Percentiles rank a stretch among this genome's conserved stretches.
These are phyloP conservation scores for Alternaria arborescens DNA, from an alignment of 2,329 filamentous ascomycete genomes.

Conservation along the genomic window DNA sequence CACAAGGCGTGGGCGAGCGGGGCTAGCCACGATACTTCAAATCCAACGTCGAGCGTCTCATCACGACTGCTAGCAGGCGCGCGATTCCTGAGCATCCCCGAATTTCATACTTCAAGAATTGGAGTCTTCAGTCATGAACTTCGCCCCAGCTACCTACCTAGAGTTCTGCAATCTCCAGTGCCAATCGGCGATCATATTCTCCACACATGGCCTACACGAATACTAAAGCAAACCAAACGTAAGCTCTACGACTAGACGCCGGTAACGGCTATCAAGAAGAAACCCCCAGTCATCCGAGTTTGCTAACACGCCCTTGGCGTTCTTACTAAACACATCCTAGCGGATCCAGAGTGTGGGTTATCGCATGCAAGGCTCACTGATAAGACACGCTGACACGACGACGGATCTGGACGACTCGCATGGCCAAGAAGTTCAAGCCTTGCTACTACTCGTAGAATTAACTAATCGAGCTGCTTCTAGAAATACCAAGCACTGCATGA, in stretches of 20 bases:
- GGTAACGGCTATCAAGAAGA: background rate
- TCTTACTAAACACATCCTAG: constrained; percentile 16
- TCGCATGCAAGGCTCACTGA: constrained; percentile 19
- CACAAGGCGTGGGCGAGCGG: constrained; percentile 6
- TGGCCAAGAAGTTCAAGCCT: constrained; percentile 7
- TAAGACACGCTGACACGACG: constrained; percentile 13
- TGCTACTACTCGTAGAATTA: constrained; percentile 4
- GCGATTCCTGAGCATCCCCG: no score
- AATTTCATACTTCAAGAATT: background rate
- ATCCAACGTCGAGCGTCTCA: background rate
- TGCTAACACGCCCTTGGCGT: constrained; percentile 6
- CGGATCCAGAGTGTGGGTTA: constrained; percentile 8
- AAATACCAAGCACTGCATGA: constrained; percentile 14
- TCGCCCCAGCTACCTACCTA: background rate
- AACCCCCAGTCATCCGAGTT: background rate
- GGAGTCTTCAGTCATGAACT: background rate
- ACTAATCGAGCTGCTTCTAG: constrained; percentile 3
- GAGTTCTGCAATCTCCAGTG: background rate
- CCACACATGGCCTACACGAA: background rate
- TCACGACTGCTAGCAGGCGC: background rate
- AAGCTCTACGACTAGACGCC: background rate
- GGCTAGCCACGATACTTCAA: background rate
- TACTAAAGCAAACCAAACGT: background rate
- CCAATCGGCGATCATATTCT: background rate
- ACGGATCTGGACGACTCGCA: background rate